Conservation (phyloP, 176 grass and related monocot species). For the Otatea glauca region DNA sequence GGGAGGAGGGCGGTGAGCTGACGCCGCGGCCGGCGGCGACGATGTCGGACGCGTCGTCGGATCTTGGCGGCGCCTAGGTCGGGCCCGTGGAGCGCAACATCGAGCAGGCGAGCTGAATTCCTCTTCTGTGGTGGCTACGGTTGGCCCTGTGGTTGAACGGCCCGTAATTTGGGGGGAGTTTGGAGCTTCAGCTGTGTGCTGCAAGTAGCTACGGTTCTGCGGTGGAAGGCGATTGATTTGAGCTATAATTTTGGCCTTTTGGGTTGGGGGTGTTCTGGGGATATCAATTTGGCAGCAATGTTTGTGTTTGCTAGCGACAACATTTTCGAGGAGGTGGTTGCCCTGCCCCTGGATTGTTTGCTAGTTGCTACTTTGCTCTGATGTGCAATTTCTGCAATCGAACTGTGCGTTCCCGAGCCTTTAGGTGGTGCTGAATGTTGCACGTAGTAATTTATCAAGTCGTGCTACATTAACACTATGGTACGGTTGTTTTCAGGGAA, state of each 20-base stretch:
- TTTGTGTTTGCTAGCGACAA: neutral
- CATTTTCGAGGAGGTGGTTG: neutral
- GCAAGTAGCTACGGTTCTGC: slow-evolving; percentile 27
- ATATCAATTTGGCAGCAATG: neutral
- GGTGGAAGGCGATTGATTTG: neutral
- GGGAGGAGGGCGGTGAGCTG: slow-evolving; percentile 28
- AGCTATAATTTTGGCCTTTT: slow-evolving; percentile 11
- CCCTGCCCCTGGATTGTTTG: neutral
- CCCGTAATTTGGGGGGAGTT: neutral
- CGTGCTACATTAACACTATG: neutral
- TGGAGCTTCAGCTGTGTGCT: slow-evolving; percentile 1
- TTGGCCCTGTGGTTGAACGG: neutral
- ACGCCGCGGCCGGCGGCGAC: slow-evolving; percentile 14
- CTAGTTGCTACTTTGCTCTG: neutral
- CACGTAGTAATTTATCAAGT: neutral
- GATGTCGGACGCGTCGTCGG: slow-evolving; percentile 69
- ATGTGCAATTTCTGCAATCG: neutral
- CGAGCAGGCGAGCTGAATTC: slow-evolving; percentile 62
- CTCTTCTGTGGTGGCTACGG: neutral
- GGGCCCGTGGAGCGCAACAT: slow-evolving; percentile 77
- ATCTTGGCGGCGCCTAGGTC: slow-evolving; percentile 57
- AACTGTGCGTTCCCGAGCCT: neutral
- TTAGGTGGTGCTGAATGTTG: neutral
- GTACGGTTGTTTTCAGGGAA: neutral
- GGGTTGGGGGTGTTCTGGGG: neutral